Conservation (phyloP, 192 early-diverging fungal genomes). For the Entomortierella beljakovae region DNA sequence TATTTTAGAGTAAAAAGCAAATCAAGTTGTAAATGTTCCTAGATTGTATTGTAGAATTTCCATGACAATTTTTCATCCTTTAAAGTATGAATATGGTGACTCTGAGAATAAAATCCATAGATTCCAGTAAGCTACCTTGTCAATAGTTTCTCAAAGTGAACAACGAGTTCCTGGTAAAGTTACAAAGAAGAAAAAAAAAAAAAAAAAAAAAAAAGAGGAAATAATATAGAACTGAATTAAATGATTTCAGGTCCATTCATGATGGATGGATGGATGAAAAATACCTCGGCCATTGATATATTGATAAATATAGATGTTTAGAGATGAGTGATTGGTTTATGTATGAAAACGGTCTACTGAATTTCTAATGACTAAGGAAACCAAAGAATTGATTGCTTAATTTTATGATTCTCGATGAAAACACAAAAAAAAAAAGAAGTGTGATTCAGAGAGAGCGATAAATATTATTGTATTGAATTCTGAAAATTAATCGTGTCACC, state of each 20-base stretch:
- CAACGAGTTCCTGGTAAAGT: slow-evolving; percentile 37
- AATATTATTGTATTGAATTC: too few species aligned
- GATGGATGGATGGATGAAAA: background rate
- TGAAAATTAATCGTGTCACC: too few species aligned
- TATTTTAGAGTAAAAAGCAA: slow-evolving; percentile 3
- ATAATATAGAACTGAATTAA: background rate
- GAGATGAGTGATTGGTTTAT: too few species aligned
- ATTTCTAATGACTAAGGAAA: too few species aligned
- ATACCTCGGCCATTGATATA: background rate
- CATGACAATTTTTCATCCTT: slow-evolving; percentile 3
- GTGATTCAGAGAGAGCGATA: too few species aligned
- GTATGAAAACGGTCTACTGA: too few species aligned
- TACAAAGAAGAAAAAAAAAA: background rate
- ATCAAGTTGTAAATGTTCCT: background rate
- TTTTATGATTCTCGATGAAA: too few species aligned
- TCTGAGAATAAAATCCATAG: background rate
- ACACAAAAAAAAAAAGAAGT: too few species aligned
- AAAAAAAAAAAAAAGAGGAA: background rate
- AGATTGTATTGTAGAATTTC: background rate
- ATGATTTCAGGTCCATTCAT: background rate
- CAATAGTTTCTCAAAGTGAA: slow-evolving; percentile 56
- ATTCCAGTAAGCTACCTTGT: slow-evolving; percentile 26
- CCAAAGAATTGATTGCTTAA: too few species aligned
- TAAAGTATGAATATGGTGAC: slow-evolving; percentile 17
- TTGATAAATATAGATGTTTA: too few species aligned